These are phyloP conservation scores for Neurospora tetraspora DNA, from an alignment of 495 filamentous ascomycete species.

Conservation along the genomic window DNA sequence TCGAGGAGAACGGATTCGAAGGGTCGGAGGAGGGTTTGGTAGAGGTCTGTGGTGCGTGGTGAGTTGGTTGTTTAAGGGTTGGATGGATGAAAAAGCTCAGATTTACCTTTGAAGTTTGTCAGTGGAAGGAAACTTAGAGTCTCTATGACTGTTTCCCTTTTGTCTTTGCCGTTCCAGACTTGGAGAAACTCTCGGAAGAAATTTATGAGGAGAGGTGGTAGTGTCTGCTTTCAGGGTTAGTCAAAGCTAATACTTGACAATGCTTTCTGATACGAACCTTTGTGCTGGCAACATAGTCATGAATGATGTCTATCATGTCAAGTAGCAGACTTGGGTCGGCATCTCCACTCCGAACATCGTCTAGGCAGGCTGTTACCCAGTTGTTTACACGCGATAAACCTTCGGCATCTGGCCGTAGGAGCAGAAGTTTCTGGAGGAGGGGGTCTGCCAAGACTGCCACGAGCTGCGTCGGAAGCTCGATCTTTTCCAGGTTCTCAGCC, in stretches of 20 bases:
- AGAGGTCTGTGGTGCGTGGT: constrained; percentile 45
- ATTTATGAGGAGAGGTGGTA: constrained; percentile 48
- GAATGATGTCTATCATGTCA: constrained; percentile 48
- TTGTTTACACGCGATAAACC: constrained; percentile 49
- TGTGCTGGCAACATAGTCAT: constrained; percentile 48
- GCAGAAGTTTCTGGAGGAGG: constrained; percentile 67
- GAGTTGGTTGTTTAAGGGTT: neutral
- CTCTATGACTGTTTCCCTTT: constrained; percentile 50
- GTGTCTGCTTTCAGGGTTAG: constrained; percentile 32
- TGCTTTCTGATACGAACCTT: constrained; percentile 41
- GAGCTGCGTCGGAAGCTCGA: constrained; percentile 74
- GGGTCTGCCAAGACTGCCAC: constrained; percentile 66
- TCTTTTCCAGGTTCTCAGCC: constrained; percentile 63
- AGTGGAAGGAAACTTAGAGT: constrained; percentile 56
- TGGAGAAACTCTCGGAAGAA: constrained; percentile 55
- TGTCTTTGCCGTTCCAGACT: constrained; percentile 58
- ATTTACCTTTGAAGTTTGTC: constrained; percentile 44
- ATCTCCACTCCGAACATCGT: constrained; percentile 46
- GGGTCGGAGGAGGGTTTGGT: constrained; percentile 38
- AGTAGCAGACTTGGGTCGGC: constrained; percentile 38
- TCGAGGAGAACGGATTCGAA: constrained; percentile 51
- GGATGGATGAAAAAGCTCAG: neutral
- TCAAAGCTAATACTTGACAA: neutral
- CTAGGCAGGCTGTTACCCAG: constrained; percentile 53
- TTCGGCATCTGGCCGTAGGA: constrained; percentile 50